phyloP scores from a whole-genome alignment of 495 filamentous ascomycete species.

The Penicillium desertorum region DNA sequence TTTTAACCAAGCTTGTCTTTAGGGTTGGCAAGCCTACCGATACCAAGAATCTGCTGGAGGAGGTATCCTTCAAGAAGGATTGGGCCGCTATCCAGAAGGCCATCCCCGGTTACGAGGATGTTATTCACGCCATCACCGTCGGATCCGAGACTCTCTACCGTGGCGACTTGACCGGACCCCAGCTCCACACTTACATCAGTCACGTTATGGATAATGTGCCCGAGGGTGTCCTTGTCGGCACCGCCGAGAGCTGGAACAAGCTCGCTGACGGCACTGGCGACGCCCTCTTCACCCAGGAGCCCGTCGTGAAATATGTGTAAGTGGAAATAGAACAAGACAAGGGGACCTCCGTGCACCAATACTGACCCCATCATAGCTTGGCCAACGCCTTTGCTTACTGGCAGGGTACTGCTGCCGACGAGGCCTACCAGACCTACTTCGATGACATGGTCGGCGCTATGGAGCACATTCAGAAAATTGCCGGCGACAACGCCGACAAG shows the following conservation, averaged over 20 bases:
- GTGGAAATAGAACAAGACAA: slow-evolving; percentile 9
- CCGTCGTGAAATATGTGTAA: slow-evolving; percentile 61
- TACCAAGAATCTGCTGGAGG: slow-evolving; percentile 28
- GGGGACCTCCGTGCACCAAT: background rate
- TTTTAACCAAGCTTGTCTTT: slow-evolving; percentile 9
- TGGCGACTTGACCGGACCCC: slow-evolving; percentile 61
- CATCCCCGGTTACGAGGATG: slow-evolving; percentile 53
- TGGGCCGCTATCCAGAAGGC: slow-evolving; percentile 56
- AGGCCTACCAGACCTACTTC: slow-evolving; percentile 69
- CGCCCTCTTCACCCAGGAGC: slow-evolving; percentile 54
- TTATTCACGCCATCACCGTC: slow-evolving; percentile 73
- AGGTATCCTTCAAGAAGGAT: slow-evolving; percentile 63
- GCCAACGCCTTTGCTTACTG: slow-evolving; percentile 85
- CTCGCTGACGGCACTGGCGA: slow-evolving; percentile 72
- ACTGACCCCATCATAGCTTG: slow-evolving; percentile 40
- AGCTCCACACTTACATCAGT: slow-evolving; percentile 63
- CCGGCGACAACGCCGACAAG: slow-evolving; percentile 49
- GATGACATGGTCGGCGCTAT: slow-evolving; percentile 72
- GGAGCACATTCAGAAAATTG: slow-evolving; percentile 62
- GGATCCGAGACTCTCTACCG: slow-evolving; percentile 79
- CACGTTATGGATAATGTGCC: slow-evolving; percentile 56
- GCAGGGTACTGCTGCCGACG: slow-evolving; percentile 64
- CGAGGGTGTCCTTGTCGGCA: slow-evolving; percentile 61
- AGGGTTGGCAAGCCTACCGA: slow-evolving; percentile 58
- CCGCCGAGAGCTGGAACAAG: slow-evolving; percentile 83